phyloP scores from a whole-genome alignment of 139 green algal species.

The Nannochloris sp. region DNA sequence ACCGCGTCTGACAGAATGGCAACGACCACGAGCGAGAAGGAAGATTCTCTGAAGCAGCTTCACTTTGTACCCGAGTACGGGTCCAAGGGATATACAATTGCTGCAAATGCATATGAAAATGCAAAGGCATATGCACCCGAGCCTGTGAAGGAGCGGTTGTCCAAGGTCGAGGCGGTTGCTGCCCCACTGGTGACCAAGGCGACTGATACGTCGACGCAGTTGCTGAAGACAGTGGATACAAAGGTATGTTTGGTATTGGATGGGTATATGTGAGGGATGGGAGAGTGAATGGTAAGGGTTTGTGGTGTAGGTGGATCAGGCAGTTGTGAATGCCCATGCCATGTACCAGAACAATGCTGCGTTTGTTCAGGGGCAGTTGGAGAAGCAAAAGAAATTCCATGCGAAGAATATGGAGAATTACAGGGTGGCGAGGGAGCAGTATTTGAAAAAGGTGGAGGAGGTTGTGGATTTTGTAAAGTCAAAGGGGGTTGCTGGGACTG shows the following conservation, averaged over 20 bases:
- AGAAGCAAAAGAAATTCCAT: conserved; percentile 31
- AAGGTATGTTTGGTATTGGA: conserved; percentile 8
- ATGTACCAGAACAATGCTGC: conserved; percentile 25
- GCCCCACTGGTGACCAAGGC: conserved; percentile 25
- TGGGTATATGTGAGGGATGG: not conserved
- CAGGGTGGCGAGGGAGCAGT: conserved; percentile 26
- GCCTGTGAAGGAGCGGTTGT: conserved; percentile 3
- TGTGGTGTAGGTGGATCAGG: conserved; percentile 24
- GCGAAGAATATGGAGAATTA: conserved; percentile 33
- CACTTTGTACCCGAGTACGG: conserved; percentile 16
- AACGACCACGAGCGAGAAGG: not conserved
- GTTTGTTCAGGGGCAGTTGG: conserved; percentile 16
- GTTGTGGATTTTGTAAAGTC: conserved; percentile 31
- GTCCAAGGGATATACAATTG: conserved; percentile 7
- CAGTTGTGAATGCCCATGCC: conserved; percentile 8
- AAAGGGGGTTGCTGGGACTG: conserved; percentile 28
- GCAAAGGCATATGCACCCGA: conserved; percentile 19
- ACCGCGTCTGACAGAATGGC: not conserved
- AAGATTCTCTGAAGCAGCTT: conserved; percentile 16
- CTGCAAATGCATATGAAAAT: conserved; percentile 10
- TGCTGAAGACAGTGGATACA: conserved; percentile 21
- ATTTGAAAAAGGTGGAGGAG: conserved; percentile 40
- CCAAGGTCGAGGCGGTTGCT: conserved; percentile 12
- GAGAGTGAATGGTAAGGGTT: not conserved
- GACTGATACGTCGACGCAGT: conserved; percentile 17